Evolutionary conservation across 257 asterid species (phyloP).

Genomic region (Solanum clarkiae): DNA sequence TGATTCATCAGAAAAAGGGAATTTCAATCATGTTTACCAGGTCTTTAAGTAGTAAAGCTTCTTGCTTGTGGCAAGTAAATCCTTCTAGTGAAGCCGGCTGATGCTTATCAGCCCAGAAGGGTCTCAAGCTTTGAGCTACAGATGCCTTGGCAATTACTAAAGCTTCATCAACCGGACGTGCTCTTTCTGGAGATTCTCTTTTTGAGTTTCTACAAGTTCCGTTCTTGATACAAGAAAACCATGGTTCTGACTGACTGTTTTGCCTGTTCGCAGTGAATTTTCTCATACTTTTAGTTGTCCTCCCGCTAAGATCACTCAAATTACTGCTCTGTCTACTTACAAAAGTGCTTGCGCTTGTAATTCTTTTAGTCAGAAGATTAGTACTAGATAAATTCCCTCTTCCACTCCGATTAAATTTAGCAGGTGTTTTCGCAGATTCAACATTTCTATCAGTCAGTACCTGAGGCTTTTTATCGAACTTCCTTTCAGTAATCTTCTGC

Average conservation of each 20-base stretch:
- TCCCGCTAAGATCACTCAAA: constrained; percentile 37
- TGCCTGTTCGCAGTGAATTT: constrained; percentile 43
- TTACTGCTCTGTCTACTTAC: constrained; percentile 46
- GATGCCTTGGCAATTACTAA: constrained; percentile 54
- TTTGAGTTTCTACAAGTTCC: constrained; percentile 43
- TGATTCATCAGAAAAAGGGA: background rate
- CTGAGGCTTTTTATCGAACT: constrained; percentile 23
- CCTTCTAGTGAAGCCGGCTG: constrained; percentile 48
- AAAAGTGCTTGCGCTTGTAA: constrained; percentile 12
- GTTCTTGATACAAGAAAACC: constrained; percentile 65
- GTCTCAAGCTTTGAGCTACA: constrained; percentile 61
- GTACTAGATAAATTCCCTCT: constrained; percentile 2
- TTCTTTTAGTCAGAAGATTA: constrained; percentile 3
- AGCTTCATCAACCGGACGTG: constrained; percentile 47
- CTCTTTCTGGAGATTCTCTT: constrained; percentile 47
- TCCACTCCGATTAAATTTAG: constrained; percentile 1
- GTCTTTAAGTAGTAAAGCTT: constrained; percentile 54
- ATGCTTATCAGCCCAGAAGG: constrained; percentile 75
- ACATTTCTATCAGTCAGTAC: constrained; percentile 8
- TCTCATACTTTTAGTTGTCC: constrained; percentile 39
- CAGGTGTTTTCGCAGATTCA: constrained; percentile 6
- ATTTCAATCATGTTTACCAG: constrained; percentile 25
- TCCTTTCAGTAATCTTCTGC: constrained; percentile 7
- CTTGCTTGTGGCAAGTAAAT: constrained; percentile 67
- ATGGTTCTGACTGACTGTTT: constrained; percentile 39